Percentiles rank a stretch among this genome's conserved stretches.
These are phyloP conservation scores for Thermothelomyces thermophilus DNA, from an alignment of 2,329 filamentous ascomycete genomes.

Conservation along the genomic window DNA sequence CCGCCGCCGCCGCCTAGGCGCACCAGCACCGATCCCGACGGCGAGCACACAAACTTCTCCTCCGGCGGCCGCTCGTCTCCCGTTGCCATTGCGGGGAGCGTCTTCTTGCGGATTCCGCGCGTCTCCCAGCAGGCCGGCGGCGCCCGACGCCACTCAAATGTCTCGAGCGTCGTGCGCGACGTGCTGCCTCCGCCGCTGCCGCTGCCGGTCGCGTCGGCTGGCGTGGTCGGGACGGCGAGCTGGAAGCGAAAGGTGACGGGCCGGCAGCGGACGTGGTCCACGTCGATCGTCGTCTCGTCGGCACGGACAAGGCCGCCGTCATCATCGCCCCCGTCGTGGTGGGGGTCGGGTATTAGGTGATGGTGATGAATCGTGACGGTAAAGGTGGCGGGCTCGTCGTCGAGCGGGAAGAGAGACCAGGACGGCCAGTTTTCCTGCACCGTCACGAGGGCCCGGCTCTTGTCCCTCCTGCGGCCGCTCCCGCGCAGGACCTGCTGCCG, in stretches of 20 bases:
- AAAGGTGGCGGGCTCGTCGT: slow-evolving; percentile 1
- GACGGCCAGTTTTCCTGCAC: slow-evolving; percentile 5
- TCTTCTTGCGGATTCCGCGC: slow-evolving; percentile 9
- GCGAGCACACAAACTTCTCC: not conserved
- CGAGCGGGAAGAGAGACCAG: not conserved
- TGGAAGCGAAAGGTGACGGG: slow-evolving; percentile 5
- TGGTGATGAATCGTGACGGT: slow-evolving; percentile 3
- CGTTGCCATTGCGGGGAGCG: not conserved
- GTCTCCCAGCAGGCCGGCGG: not conserved
- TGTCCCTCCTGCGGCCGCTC: slow-evolving; percentile 10
- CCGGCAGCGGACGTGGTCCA: slow-evolving; percentile 5
- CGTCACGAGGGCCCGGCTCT: slow-evolving; percentile 5
- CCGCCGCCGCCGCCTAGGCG: too few relatives aligned
- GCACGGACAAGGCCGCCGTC: too few relatives aligned
- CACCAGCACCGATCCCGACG: slow-evolving; percentile 10
- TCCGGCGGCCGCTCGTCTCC: slow-evolving; percentile 9
- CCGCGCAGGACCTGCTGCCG: slow-evolving; percentile 5
- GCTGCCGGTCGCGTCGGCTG: not conserved
- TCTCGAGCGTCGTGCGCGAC: not conserved
- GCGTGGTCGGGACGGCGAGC: not conserved
- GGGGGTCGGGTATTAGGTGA: not conserved
- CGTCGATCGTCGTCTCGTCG: not conserved
- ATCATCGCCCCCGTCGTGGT: not conserved
- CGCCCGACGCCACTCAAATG: slow-evolving; percentile 11
- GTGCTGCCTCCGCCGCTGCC: not conserved